These are phyloP conservation scores for Tilletia horrida DNA, from an alignment of 1,284 basidiomycete species.

Conservation along the genomic window DNA sequence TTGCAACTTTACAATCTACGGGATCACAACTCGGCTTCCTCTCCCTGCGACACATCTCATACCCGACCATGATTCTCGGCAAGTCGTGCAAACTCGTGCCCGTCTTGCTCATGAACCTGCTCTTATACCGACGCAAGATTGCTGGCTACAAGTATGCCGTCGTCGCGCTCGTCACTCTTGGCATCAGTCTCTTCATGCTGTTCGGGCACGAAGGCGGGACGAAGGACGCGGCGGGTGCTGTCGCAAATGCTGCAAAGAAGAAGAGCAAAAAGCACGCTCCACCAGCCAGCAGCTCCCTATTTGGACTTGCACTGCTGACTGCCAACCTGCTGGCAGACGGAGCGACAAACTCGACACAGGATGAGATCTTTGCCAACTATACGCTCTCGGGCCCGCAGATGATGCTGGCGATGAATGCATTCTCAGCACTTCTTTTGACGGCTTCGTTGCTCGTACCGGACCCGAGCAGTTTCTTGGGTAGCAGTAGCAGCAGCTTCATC, in stretches of 20 bases:
- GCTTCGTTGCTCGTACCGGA: conserved; percentile 62
- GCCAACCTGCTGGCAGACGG: conserved; percentile 89
- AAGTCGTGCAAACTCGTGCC: conserved; percentile 98
- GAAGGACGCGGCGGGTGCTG: conserved; percentile 61
- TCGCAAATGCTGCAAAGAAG: conserved; percentile 56
- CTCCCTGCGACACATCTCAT: conserved; percentile 89
- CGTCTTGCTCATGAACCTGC: conserved; percentile 89
- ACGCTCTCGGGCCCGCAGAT: conserved; percentile 86
- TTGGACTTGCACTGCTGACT: conserved; percentile 66
- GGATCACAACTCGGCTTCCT: conserved; percentile 94
- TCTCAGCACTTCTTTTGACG: conserved; percentile 56
- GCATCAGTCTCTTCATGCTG: conserved; percentile 94
- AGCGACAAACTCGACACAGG: conserved; percentile 93
- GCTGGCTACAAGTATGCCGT: conserved; percentile 54
- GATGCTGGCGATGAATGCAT: conserved; percentile 96
- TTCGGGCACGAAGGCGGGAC: conserved; percentile 45
- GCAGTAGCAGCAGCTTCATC: too few relatives aligned
- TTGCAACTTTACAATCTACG: conserved; percentile 75
- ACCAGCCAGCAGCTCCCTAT: conserved; percentile 29
- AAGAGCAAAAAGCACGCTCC: conserved; percentile 24
- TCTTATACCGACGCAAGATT: conserved; percentile 56
- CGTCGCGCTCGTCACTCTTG: conserved; percentile 68
- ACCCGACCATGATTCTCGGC: conserved; percentile 96
- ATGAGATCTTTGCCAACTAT: conserved; percentile 81
- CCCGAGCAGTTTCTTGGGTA: conserved; percentile 60